Evolutionary conservation across 306 rosid species (phyloP).

Genomic region (Glycine soja): DNA sequence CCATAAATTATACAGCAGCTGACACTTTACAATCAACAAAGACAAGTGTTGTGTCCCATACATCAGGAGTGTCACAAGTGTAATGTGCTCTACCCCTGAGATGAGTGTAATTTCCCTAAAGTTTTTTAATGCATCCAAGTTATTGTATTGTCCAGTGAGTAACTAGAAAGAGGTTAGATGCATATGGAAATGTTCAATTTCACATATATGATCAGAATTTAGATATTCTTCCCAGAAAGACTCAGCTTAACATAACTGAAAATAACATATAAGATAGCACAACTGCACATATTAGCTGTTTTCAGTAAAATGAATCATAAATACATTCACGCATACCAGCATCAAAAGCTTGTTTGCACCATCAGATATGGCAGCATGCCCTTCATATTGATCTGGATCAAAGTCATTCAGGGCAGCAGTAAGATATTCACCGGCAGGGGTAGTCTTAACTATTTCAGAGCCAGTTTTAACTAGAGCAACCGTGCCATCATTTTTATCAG

Average conservation of each 20-base stretch:
- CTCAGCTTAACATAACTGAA: slow-evolving; percentile 8
- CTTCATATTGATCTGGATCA: slow-evolving; percentile 93
- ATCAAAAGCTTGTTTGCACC: slow-evolving; percentile 99
- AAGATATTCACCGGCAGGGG: slow-evolving; percentile 99
- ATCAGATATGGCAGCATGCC: slow-evolving; percentile 96
- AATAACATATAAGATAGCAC: slow-evolving; percentile 4
- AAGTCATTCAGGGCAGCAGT: slow-evolving; percentile 93
- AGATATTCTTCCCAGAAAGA: slow-evolving; percentile 9
- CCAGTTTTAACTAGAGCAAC: slow-evolving; percentile 88
- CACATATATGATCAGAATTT: slow-evolving; percentile 9
- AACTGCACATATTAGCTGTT: slow-evolving; percentile 19
- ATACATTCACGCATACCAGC: slow-evolving; percentile 75
- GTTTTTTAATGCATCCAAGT: background rate
- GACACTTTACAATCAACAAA: background rate
- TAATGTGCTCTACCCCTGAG: background rate
- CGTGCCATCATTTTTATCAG: slow-evolving; percentile 76
- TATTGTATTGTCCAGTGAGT: background rate
- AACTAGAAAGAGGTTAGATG: slow-evolving; percentile 11
- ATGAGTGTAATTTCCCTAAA: background rate
- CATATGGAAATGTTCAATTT: background rate
- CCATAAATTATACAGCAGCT: background rate
- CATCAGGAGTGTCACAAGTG: background rate
- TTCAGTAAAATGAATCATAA: slow-evolving; percentile 25
- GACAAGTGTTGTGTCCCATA: background rate
- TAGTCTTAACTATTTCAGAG: slow-evolving; percentile 70